A percentile compares a stretch with the other conserved stretches of the same genome.
Conservation (phyloP, 306 rosid species). For the Macrotyloma uniflorum region DNA sequence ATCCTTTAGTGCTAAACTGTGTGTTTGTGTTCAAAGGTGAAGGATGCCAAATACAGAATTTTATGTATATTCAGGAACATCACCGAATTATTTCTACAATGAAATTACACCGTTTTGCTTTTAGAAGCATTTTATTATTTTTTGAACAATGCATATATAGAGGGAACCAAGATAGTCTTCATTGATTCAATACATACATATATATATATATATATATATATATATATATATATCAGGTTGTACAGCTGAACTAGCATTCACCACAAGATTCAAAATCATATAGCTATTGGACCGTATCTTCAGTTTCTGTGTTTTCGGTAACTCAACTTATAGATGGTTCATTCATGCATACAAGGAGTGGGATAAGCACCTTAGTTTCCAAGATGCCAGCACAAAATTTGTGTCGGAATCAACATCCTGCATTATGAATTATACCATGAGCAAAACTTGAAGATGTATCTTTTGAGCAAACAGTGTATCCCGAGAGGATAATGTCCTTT, state of each 20-base stretch:
- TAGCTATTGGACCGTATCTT: not conserved
- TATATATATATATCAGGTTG: not conserved
- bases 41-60: conserved; percentile 8
- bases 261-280: not conserved
- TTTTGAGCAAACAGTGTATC: conserved; percentile 3
- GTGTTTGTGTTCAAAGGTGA: conserved; percentile 2
- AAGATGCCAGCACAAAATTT: conserved; percentile 64
- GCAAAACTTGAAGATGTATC: conserved; percentile 19
- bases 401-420: conserved; percentile 62
- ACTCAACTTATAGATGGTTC: conserved; percentile 5
- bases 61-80: conserved; percentile 12
- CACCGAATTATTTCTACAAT: not conserved
- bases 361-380: conserved; percentile 80
- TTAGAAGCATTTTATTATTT: conserved; percentile 12
- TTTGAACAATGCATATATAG: not conserved
- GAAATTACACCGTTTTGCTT: not conserved
- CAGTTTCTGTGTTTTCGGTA: not conserved
- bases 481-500: conserved; percentile 16
- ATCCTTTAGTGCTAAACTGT: not conserved
- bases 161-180: not conserved
- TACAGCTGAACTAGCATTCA: not conserved
- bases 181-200: not conserved
- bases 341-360: not conserved
- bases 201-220: not conserved
- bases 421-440: conserved; percentile 32